Evolutionary conservation across 371 early-diverging fungal species (phyloP).

Genomic region (Caulochytrium protostelioides): DNA sequence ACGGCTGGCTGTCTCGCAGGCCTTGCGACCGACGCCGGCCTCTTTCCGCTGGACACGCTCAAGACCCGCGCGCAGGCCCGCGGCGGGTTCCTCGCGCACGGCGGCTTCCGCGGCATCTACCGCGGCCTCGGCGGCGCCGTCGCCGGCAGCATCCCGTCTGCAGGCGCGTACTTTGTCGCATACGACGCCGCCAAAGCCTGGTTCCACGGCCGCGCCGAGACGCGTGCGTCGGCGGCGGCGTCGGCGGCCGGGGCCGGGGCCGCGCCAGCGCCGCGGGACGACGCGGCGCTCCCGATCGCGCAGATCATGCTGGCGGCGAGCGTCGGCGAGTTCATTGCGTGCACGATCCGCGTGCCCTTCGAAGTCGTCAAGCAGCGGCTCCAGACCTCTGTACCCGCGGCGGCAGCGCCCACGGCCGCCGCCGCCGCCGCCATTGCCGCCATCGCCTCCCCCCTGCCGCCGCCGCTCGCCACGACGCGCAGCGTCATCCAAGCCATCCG

Average conservation of each 20-base stretch:
- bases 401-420: constrained; percentile 20
- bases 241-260: no score
- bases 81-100: constrained; percentile 64
- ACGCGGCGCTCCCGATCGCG: constrained; percentile 44
- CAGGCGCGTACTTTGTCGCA: constrained; percentile 74
- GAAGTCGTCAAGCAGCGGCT: constrained; percentile 87
- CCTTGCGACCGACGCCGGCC: constrained; percentile 12
- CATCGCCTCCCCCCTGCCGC: no score
- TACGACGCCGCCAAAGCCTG: constrained; percentile 59
- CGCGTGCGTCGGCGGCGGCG: no score
- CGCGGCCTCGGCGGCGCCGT: constrained; percentile 76
- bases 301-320: constrained; percentile 80
- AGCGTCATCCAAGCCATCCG: no score
- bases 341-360: constrained; percentile 79
- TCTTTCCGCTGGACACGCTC: constrained; percentile 29
- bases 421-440: constrained; percentile 36
- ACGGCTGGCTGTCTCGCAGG: constrained; percentile 64
- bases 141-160: constrained; percentile 39
- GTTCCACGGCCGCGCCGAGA: no score
- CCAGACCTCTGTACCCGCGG: constrained; percentile 34
- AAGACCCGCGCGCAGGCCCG: constrained; percentile 48
- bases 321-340: constrained; percentile 79
- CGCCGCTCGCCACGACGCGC: no score
- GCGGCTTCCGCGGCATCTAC: constrained; percentile 80
- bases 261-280: constrained; percentile 9